Base-by-base conservation (phyloP, 306 rosid genomes). In the Vigna radiata region DNA sequence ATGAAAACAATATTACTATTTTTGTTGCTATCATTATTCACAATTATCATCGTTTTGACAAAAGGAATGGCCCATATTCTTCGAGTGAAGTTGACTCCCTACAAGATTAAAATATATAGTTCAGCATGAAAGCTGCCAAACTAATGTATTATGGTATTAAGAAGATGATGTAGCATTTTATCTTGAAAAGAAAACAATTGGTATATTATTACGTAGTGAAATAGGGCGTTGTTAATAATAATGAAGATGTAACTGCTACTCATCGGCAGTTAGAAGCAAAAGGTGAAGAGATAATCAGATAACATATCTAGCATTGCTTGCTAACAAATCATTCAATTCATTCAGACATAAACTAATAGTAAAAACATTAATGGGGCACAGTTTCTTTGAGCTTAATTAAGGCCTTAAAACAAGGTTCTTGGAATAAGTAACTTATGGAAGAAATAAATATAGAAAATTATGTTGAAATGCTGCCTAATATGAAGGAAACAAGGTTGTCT, bases 221-320 rank as follows among this genome's bases (percentile, higher is more conserved):
- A n/a, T n/a, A n/a, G 27, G 27, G 27, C 27, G 27, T 25, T 25
- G 5, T 31, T 31, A 31, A 31, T 31, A 31, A 33, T 33, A 1
- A 33, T 33, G 39, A 41, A 10, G 50, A 10, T 56, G 64, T 48
- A 36, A 36, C 12, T 37, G 25, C 14, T 53, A 65, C 75, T 72
- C 64, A 33, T 77, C 37, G 3, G 44, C 79, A 70, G 55, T 56
- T 56, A 76, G 55, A 76, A 80, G 84, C 82, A 70, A 64, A n/a
- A n/a, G n/a, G n/a, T n/a, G 55, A 44, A 6, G n/a, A 10, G 60
- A 33, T 19, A 36, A 33, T 25, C 1, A 33, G 37, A n/a, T 31
- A 54, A 44, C 33, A 17, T 65, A 65, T 61, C 21, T 4, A 41
- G n/a, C 48, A 73, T 59, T 72, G 68, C 83, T 48, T 52, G 9